These are phyloP conservation scores for Moringa oleifera DNA, from an alignment of 345 rosid species.

Conservation along the genomic window DNA sequence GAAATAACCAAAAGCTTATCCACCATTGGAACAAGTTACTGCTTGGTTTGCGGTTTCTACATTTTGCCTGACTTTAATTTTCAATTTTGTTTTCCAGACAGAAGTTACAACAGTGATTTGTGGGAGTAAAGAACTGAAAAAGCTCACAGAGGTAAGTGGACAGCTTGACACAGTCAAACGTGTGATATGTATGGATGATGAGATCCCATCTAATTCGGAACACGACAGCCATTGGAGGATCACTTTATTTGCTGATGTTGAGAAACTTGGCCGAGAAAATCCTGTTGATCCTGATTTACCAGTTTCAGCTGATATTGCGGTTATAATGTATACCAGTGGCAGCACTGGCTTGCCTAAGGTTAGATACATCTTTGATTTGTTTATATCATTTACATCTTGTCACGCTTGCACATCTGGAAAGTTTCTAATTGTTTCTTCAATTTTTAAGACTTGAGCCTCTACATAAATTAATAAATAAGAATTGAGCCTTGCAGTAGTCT, in stretches of 20 bases:
- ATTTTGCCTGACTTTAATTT: constrained; percentile 1
- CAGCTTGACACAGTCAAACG: constrained; percentile 90
- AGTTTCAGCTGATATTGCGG: constrained; percentile 73
- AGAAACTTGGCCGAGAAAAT: constrained; percentile 70
- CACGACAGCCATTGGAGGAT: constrained; percentile 54
- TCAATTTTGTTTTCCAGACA: constrained; percentile 46
- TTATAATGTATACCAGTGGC: constrained; percentile 99
- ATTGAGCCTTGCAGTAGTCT: not conserved
- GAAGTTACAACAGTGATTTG: constrained; percentile 92
- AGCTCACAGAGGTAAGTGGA: constrained; percentile 68
- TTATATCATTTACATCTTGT: no score
- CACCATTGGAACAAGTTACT: not conserved
- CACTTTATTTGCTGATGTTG: constrained; percentile 55
- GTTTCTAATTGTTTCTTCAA: not conserved
- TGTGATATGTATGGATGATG: constrained; percentile 79
- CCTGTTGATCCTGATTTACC: constrained; percentile 71
- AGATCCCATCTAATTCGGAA: constrained; percentile 55
- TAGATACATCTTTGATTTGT: constrained; percentile 12
- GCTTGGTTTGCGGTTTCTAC: not conserved
- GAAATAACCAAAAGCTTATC: not conserved
- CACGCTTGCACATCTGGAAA: not conserved
- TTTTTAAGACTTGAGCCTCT: no score
- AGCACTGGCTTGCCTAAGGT: constrained; percentile 99
- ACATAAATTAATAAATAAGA: no score
- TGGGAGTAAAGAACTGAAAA: constrained; percentile 82